Base-by-base conservation (phyloP, 1,284 basidiomycete species). In the Ceratobasidium sp. region DNA sequence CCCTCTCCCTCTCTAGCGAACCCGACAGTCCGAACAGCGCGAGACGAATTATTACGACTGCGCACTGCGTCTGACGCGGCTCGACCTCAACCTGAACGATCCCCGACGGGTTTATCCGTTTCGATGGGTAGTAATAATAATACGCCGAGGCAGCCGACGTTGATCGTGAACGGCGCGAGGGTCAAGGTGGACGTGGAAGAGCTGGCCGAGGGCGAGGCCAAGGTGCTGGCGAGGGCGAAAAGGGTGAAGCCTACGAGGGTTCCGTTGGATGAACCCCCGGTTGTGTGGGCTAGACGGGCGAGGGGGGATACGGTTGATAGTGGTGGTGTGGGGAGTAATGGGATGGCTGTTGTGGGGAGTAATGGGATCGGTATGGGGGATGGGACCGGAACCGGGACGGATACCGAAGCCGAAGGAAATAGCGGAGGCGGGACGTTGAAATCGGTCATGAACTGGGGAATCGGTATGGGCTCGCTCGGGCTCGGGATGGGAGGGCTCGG, bases 101-200 rank as follows among this genome's bases (percentile, higher is more conserved):
- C 72, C 18, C 49, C 49, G 18, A 75, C 58, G 23, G 33, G 28
- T 51, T 20, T 55, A 26, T 64, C 72, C 6, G 15, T 55, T 13
- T 26, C 49, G 15, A 15, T 44, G 7, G 33, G 33, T 33, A 33
- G 33, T 33, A 33, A 33, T 33, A 33, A 33, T 4, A 33, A 33
- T 33, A 51, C 58, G 23, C 26, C 46, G 12, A 39, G 72, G 5
- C 46, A 39, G 6, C 72, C 72, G 28, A 75, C 72, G 5, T 44
- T 75, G 23, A 93, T 94, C 87, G 92, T 98, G 79, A 99, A 99
- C 83, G 98, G 98, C 0, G 90, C 93, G 44, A 93, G 93, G 82
- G 88, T 96, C 69, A 89, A 89, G 73, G 93, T 99, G n/a, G 97
- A 99, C 82, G 89, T 93, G 33, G 97, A 99, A 84, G 96, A 98